phyloP scores from a whole-genome alignment of 2,329 filamentous ascomycete genomes.

The Whalleya microplaca region DNA sequence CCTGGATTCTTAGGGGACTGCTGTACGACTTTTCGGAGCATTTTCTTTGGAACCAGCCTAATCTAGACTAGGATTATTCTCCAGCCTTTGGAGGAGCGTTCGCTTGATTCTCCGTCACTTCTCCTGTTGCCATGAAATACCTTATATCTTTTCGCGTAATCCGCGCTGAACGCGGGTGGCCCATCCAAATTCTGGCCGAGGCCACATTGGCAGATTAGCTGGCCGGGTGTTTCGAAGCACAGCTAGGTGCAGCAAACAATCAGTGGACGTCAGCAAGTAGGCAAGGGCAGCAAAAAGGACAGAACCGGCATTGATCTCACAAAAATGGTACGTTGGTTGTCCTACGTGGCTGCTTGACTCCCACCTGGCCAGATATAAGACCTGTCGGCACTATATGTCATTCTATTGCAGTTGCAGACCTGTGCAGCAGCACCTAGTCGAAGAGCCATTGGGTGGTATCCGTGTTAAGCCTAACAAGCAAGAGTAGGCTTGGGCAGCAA shows the following conservation, averaged over 20 bases:
- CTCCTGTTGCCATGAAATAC: constrained; percentile 14
- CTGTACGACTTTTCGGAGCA: constrained; percentile 27
- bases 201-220: constrained; percentile 17
- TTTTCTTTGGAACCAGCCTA: constrained; percentile 30
- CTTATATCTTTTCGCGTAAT: constrained; percentile 10
- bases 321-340: constrained; percentile 26
- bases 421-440: constrained; percentile 22
- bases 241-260: constrained; percentile 23
- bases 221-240: constrained; percentile 19
- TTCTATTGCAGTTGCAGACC: constrained; percentile 29
- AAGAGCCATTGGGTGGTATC: constrained; percentile 25
- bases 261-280: constrained; percentile 22
- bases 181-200: constrained; percentile 21
- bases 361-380: constrained; percentile 35
- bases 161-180: constrained; percentile 26
- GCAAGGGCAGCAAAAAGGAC: constrained; percentile 24
- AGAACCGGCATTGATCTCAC: constrained; percentile 24
- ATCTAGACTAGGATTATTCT: constrained; percentile 20
- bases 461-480: constrained; percentile 22
- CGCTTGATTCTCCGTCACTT: constrained; percentile 10
- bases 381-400: constrained; percentile 30
- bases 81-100: constrained; percentile 4
- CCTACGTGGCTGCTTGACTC: constrained; percentile 33
- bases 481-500: constrained; percentile 29
- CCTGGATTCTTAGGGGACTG: constrained; percentile 26